Evolutionary conservation across 2,329 filamentous ascomycete genomes (phyloP), one percentile per base, ranked within the genome.

Genomic region (Chaetoscypha palmicola): DNA sequence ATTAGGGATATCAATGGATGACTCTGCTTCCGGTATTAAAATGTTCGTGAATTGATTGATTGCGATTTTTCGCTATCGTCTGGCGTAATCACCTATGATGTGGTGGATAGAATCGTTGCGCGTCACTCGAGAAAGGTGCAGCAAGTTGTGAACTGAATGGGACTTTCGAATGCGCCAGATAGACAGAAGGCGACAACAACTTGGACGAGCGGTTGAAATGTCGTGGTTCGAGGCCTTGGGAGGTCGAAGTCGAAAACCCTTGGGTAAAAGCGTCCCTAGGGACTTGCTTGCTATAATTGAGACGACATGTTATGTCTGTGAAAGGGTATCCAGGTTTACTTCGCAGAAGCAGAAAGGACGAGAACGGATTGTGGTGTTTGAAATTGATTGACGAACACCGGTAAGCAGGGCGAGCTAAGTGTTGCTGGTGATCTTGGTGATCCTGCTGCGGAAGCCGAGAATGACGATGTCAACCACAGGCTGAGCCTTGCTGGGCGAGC

Each of bases 281-380:
- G 67, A 71, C 68, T 56, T 65, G 60, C 48, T 38, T 58, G 63
- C 61, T 67, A 67, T 66, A 65, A 66, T 48, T 44, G 44, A 38
- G 47, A 50, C 28, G 50, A 58, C 62, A 64, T 64, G 24, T 30
- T 56, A 45, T 41, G 24, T 23, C 31, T 38, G 31, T 45, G 41
- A 49, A 43, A 46, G 32, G 43, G 35, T 49, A 55, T 59, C 55
- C 54, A 50, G 46, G 42, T 47, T 46, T 45, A 47, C 45, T 51
- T 52, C 45, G 43, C 24, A 12, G 47, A 47, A 46, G 48, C 42
- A 48, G 44, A 43, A 45, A 46, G 43, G 49, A 45, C 22, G 47
- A 35, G 23, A n/a, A n/a, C n/a, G n/a, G n/a, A n/a, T n/a, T n/a
- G n/a, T n/a, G n/a, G n/a, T n/a, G 42, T 21, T 24, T 14, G 24